Percentiles rank a stretch among this genome's conserved stretches.
Evolutionary conservation across 2,329 filamentous ascomycete genomes (phyloP).

Genomic region (Ascochyta pisi): DNA sequence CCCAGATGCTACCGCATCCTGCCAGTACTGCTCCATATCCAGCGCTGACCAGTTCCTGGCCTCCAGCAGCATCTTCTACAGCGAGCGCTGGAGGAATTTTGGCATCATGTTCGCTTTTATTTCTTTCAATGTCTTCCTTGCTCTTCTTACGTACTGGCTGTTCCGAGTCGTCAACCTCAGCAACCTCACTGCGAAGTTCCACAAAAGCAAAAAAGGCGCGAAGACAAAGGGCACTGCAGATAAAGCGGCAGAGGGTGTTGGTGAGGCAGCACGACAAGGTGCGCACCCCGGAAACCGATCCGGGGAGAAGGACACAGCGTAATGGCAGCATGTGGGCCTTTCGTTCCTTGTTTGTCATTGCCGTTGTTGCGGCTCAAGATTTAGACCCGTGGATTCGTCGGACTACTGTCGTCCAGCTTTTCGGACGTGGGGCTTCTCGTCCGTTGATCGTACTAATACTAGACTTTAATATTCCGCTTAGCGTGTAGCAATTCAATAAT

Average conservation of each 20-base stretch:
- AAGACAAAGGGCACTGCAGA: slow-evolving; percentile 25
- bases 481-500: slow-evolving; percentile 1
- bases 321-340: slow-evolving; percentile 5
- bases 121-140: slow-evolving; percentile 66
- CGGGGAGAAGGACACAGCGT: slow-evolving; percentile 25
- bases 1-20: slow-evolving; percentile 53
- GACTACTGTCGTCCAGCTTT: slow-evolving; percentile 3
- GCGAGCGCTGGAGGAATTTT: slow-evolving; percentile 70
- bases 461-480: slow-evolving; percentile 8
- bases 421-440: neutral
- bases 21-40: slow-evolving; percentile 58
- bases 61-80: slow-evolving; percentile 51
- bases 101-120: slow-evolving; percentile 74
- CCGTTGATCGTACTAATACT: slow-evolving; percentile 4
- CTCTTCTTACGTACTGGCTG: slow-evolving; percentile 65
- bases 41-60: slow-evolving; percentile 58
- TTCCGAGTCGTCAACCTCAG: slow-evolving; percentile 42
- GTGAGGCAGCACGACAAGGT: slow-evolving; percentile 23
- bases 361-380: slow-evolving; percentile 9
- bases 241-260: slow-evolving; percentile 19
- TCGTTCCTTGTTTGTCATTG: slow-evolving; percentile 2
- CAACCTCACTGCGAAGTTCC: slow-evolving; percentile 17
- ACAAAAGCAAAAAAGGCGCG: slow-evolving; percentile 28
- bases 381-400: slow-evolving; percentile 1
- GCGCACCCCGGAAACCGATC: slow-evolving; percentile 27